Evolutionary conservation across 2,329 filamentous ascomycete genomes (phyloP), one percentile per base, ranked within the genome.

Genomic region (Aureobasidium zeae): DNA sequence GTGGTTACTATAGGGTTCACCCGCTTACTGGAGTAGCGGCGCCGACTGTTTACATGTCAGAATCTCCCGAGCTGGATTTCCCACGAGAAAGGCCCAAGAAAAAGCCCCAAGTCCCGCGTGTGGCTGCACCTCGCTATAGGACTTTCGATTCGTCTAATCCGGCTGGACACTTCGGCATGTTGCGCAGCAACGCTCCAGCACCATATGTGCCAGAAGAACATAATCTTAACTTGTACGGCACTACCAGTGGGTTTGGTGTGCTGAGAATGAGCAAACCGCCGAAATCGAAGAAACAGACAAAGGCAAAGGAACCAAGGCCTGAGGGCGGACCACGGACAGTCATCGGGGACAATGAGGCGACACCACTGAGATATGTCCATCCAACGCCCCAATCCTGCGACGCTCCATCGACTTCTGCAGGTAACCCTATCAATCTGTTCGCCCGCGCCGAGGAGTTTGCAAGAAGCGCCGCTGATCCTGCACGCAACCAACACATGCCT

Each of bases 171-270:
- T 46, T 46, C 16, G 44, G 44, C 24, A 35, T 46, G 6, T 12
- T 46, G 16, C 20, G 28, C 5, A 26, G 34, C 11, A 35, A 38
- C 28, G 30, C 19, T 32, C 44, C 44, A 16, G n/a, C 17, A 12
- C 24, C 15, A 11, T 26, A 24, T 8, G 16, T n/a, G 5, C n/a
- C 43, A 7, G 28, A 46, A 15, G 20, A 42, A 24, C 30, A 42
- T 17, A 35, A 34, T n/a, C 21, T 46, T 8, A 30, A 37, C 8
- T 15, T 36, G 4, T 30, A 26, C 20, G 36, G 34, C 13, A 33
- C 22, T 2, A 46, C 30, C 12, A 38, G 44, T 24, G 44, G 34
- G 9, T 46, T 42, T 36, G 44, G 44, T 4, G 32, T 42, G 17
- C 28, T 42, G 10, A 28, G 37, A n/a, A 12, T 46, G 9, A 20